Evolutionary conservation across 2,329 filamentous ascomycete genomes (phyloP), one percentile per base, ranked within the genome.

Genomic region (Magnaporthiopsis rhizophila): DNA sequence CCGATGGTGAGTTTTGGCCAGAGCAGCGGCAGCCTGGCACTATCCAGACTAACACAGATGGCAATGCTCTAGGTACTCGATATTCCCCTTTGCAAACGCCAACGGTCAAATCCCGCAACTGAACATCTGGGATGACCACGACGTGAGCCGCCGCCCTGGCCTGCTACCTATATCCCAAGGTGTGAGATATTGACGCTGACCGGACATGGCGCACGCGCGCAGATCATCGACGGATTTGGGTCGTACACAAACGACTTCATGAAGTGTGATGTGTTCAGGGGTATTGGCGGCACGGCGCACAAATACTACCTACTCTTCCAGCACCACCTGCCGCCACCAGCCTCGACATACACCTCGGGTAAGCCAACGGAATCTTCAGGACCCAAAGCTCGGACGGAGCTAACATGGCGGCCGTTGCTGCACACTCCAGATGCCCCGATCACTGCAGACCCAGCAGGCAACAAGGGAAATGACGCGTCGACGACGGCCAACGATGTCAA

Each of bases 271-370:
- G 74, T 71, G 7, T 98, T 99, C 76, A 89, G 90, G 59, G 95
- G 95, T 26, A 86, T 99, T 65, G 95, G 95, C 6, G 92, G 91
- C 38, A 87, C 93, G 64, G 95, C 95, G 1, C 96, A 95, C 81
- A 99, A 99, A 76, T 98, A 98, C 77, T 99, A 99, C 74, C 86
- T 98, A 84, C 84, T 99, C 12, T 99, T 99, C 77, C 95, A 99
- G 77, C 95, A 99, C 70, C 94, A 97, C 71, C 79, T 96, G 62
- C 86, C 93, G 15, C 94, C 94, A 1, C 92, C 94, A 0, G 80
- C 84, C 67, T 93, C 90, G 36, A 97, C 93, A 0, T 97, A 89
- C 74, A 97, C 92, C 3, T 91, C 91, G 1, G 89, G 90, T 81
- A 68, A 66, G 70, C 30, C 58, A 61, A 13, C 8, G 45, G 45